A percentile compares a stretch with the other conserved stretches of the same genome.
These are phyloP conservation scores for Starmerella sirachaensis DNA, from an alignment of 805 yeast species.

Conservation along the genomic window DNA sequence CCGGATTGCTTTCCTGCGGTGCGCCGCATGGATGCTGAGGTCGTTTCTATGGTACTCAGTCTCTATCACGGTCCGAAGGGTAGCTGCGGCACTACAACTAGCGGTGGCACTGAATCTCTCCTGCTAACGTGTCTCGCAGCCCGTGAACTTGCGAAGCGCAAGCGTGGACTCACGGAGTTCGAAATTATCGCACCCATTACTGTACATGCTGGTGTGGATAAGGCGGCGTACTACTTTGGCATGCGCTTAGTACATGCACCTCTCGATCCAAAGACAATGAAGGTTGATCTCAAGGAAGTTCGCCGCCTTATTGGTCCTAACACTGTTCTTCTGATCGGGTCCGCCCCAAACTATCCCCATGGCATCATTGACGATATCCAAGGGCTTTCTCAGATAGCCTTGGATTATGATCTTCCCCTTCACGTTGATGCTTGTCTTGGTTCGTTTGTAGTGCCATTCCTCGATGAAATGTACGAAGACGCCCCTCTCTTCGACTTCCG, in stretches of 20 bases:
- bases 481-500: constrained; percentile 67
- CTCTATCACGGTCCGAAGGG: constrained; percentile 69
- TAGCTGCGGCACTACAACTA: constrained; percentile 71
- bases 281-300: constrained; percentile 56
- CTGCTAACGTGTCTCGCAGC: constrained; percentile 81
- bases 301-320: constrained; percentile 56
- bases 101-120: constrained; percentile 94
- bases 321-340: constrained; percentile 77
- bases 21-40: constrained; percentile 91
- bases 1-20: constrained; percentile 97
- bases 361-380: constrained; percentile 88
- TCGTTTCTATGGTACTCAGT: constrained; percentile 76
- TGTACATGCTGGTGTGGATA: constrained; percentile 89
- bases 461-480: constrained; percentile 39
- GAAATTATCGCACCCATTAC: constrained; percentile 85
- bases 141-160: constrained; percentile 49
- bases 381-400: constrained; percentile 52
- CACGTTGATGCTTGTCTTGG: constrained; percentile 97
- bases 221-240: constrained; percentile 82
- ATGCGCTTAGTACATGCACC: constrained; percentile 76
- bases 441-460: constrained; percentile 74
- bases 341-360: constrained; percentile 96
- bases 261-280: constrained; percentile 50
- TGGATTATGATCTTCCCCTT: constrained; percentile 61
- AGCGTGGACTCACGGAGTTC: constrained; percentile 49